phyloP scores from a whole-genome alignment of 108 stramenopile species.

The Stephanodiscus minutulus region DNA sequence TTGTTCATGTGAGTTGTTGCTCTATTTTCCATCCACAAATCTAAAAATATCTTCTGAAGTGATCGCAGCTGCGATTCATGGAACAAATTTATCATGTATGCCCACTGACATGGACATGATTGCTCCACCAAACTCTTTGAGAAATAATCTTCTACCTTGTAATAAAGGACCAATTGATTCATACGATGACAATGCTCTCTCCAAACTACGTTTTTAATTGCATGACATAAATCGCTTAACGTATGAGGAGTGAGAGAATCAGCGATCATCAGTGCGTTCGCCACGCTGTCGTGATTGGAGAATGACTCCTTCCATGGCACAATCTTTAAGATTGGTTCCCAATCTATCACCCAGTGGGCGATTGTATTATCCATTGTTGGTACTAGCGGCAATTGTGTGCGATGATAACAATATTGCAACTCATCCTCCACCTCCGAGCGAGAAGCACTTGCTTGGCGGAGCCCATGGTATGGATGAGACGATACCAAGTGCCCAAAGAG shows the following conservation, averaged over 20 bases:
- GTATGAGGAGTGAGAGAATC: not conserved
- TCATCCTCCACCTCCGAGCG: not conserved
- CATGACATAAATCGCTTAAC: not conserved
- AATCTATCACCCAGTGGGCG: not conserved
- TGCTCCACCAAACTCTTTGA: not conserved
- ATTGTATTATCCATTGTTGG: slow-evolving; percentile 3
- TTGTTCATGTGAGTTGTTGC: not conserved
- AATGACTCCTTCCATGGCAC: not conserved
- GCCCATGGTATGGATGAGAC: too few relatives aligned
- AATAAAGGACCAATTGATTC: not conserved
- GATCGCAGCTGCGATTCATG: not conserved
- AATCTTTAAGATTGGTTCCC: not conserved
- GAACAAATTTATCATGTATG: not conserved
- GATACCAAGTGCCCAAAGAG: too few relatives aligned
- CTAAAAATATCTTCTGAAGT: not conserved
- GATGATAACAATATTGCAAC: not conserved
- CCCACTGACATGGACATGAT: not conserved
- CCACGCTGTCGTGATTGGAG: not conserved
- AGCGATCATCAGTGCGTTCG: not conserved
- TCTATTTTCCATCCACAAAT: slow-evolving; percentile 6
- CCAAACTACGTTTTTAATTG: not conserved
- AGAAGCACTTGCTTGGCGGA: not conserved
- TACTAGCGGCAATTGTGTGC: not conserved
- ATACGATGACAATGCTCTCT: not conserved
- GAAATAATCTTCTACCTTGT: not conserved